These are phyloP conservation scores for Alternaria ethzedia DNA, from an alignment of 2,329 filamentous ascomycete species.

Conservation along the genomic window DNA sequence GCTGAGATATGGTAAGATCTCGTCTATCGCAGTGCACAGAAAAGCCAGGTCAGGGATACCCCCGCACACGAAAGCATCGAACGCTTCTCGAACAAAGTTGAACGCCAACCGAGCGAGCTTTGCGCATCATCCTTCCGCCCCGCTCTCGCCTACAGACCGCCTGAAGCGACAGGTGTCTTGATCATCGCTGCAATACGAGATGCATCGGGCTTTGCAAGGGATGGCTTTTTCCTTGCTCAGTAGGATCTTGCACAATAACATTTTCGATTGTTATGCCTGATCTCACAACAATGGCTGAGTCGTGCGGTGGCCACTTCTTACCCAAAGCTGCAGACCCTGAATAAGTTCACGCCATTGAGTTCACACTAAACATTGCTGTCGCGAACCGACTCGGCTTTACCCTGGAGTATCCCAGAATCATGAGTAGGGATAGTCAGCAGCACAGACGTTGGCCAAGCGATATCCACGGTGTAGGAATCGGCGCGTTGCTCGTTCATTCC, in stretches of 20 bases:
- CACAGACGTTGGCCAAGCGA: not conserved
- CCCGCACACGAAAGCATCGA: constrained; percentile 25
- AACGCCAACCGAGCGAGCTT: constrained; percentile 33
- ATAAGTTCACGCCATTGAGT: constrained; percentile 2
- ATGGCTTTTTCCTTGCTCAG: not conserved
- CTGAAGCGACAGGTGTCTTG: not conserved
- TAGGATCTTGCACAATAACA: not conserved
- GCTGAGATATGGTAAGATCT: constrained; percentile 7
- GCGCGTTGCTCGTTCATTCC: not conserved
- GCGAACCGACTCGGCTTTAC: not conserved
- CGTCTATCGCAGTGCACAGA: constrained; percentile 17
- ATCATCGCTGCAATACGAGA: not conserved
- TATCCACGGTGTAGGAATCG: not conserved
- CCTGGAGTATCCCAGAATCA: not conserved
- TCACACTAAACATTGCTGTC: constrained; percentile 1
- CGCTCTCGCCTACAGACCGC: constrained; percentile 13
- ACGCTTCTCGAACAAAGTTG: constrained; percentile 27
- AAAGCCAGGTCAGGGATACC: constrained; percentile 29
- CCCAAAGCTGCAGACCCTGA: constrained; percentile 1
- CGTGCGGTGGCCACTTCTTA: not conserved
- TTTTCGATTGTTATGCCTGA: not conserved
- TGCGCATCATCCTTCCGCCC: constrained; percentile 23
- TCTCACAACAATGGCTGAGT: not conserved
- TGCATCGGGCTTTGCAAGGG: not conserved
- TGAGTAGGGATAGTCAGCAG: not conserved